Percentiles rank a stretch among this genome's conserved stretches.
Conservation (phyloP, 2,329 filamentous ascomycete species). For the Trichoderma pleuroti region DNA sequence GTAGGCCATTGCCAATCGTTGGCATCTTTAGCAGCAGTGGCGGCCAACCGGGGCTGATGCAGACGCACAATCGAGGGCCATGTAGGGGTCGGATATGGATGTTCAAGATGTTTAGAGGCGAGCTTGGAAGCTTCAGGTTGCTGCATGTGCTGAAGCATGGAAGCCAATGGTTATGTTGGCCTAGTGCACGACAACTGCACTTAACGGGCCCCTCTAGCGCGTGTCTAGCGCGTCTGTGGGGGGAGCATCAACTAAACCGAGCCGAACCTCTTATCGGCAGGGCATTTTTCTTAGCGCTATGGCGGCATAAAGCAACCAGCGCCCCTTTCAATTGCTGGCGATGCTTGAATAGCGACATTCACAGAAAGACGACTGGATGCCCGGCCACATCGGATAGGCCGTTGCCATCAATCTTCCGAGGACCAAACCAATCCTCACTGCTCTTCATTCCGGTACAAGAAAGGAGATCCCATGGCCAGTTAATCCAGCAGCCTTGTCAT, state of each 20-base stretch:
- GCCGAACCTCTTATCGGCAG: slow-evolving; percentile 1
- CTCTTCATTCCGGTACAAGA: background rate
- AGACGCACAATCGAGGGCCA: background rate
- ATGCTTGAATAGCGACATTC: background rate
- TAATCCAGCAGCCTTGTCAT: background rate
- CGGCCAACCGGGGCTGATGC: background rate
- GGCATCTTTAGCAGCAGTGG: slow-evolving; percentile 14
- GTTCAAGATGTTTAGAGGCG: background rate
- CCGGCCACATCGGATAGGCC: background rate
- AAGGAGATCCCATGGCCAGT: slow-evolving; percentile 4
- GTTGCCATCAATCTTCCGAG: background rate
- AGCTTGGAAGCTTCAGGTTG: background rate
- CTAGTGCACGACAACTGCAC: background rate
- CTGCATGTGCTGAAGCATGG: background rate
- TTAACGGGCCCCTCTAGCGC: slow-evolving; percentile 5
- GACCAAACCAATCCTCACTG: background rate
- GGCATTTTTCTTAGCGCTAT: background rate
- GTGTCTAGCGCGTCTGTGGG: slow-evolving; percentile 13
- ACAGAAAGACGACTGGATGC: slow-evolving; percentile 5
- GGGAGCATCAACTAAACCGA: background rate
- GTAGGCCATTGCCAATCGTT: slow-evolving; percentile 60
- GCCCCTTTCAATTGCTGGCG: background rate
- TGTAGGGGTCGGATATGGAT: background rate
- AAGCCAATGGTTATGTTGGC: background rate
- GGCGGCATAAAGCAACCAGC: background rate